Evolutionary conservation across 352 stramenopile species (phyloP).

Genomic region (Aphanomyces stellatus): DNA sequence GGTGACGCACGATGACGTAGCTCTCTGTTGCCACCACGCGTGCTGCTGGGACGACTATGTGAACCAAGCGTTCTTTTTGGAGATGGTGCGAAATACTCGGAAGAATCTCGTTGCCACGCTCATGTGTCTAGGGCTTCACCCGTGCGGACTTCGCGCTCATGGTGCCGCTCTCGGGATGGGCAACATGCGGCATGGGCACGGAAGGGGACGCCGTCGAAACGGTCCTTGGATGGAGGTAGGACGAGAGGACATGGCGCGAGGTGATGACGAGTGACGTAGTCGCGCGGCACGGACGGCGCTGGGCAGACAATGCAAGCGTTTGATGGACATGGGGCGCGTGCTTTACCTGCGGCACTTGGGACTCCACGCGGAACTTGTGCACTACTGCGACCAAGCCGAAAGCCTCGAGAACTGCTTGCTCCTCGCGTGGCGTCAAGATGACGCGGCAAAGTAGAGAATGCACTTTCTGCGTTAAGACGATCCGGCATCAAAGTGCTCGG

Average conservation of each 20-base stretch:
- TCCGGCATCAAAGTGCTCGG: no score
- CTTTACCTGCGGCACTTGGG: constrained; percentile 39
- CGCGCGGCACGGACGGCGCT: constrained; percentile 53
- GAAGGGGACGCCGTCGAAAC: constrained; percentile 55
- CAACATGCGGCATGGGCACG: constrained; percentile 60
- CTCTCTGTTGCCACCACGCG: constrained; percentile 74
- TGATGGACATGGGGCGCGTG: constrained; percentile 61
- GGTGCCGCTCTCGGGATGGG: constrained; percentile 67
- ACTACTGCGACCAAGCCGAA: constrained; percentile 65
- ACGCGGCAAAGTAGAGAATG: no score
- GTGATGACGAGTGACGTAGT: constrained; percentile 25
- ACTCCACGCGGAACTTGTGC: constrained; percentile 56
- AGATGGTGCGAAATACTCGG: background rate
- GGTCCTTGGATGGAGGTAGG: constrained; percentile 59
- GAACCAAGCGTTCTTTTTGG: constrained; percentile 45
- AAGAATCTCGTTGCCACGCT: background rate
- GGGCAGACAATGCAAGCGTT: constrained; percentile 66
- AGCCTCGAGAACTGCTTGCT: constrained; percentile 78
- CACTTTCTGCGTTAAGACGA: no score
- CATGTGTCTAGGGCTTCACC: constrained; percentile 36
- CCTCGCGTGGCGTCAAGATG: constrained; percentile 42
- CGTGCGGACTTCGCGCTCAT: constrained; percentile 49
- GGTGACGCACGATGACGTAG: constrained; percentile 49
- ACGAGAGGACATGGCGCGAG: background rate
- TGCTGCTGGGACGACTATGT: constrained; percentile 71